Base-by-base conservation (phyloP, 139 green algal genomes). In the Deuterostichococcus epilithicus region DNA sequence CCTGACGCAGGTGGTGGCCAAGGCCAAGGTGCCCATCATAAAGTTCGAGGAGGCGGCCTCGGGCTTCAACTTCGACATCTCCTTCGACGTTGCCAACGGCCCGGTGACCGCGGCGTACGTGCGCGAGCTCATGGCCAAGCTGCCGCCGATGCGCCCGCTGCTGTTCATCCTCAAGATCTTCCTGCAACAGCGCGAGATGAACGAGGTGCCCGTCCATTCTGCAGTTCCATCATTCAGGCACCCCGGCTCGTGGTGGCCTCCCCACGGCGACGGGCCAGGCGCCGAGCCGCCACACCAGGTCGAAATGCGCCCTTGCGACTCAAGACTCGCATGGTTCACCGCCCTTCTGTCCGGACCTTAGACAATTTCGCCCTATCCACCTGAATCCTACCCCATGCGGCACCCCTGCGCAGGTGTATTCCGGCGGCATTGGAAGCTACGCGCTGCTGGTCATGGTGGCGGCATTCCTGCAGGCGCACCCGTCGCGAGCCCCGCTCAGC, bases 21-120 rank as follows among this genome's bases (percentile, higher is more conserved):
- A 93, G 76, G 95, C 95, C 33, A 86, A 87, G 5, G 94, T 99
- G 37, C 95, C 95, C 18, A 98, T 99, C 81, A 87, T 98, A 73
- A 99, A 99, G 84, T 98, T 98, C 80, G 83, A 94, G 77, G 91
- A 95, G 25, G 68, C 68, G 15, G 60, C 80, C 15, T 88, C 74
- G 52, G 81, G 86, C 23, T 83, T 98, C 37, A 81, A 88, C 5
- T 98, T 99, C 82, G 95, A 99, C 79, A 82, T 98, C n/a, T 93
- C 84, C 26, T 97, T 98, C 69, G 92, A 98, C 72, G 90, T 95
- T 65, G 86, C 86, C 34, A 97, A 95, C 58, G 95, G 95, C 0
- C 86, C 90, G 0, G 28, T 82, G 63, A 80, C 85, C 13, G 84
- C 86, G 8, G 69, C 69, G 26, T 81, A 89, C 36, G 90, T 97